Percentiles rank a stretch among this genome's conserved stretches.
Evolutionary conservation across 2,329 filamentous ascomycete genomes (phyloP).

Genomic region (Aspergillus transmontanensis): DNA sequence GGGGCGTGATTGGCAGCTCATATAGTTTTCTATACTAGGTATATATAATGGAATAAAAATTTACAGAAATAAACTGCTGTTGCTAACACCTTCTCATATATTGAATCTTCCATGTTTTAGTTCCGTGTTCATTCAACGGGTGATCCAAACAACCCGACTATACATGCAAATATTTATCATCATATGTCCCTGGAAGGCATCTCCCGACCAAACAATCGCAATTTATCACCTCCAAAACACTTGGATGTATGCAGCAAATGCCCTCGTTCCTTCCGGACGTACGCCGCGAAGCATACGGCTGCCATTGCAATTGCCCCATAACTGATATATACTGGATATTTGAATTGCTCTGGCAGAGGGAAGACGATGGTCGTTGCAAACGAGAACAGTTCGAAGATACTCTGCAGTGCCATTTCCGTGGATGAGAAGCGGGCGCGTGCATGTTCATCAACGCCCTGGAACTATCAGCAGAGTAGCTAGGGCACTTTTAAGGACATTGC

Average conservation of each 20-base stretch:
- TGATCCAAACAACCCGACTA: not conserved
- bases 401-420: constrained; percentile 69
- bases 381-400: constrained; percentile 68
- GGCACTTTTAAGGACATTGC: not conserved
- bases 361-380: constrained; percentile 69
- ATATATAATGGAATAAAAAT: not conserved
- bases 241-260: constrained; percentile 57
- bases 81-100: not conserved
- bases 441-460: constrained; percentile 56
- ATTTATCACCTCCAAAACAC: constrained; percentile 19
- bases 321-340: constrained; percentile 63
- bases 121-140: not conserved
- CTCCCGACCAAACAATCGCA: not conserved
- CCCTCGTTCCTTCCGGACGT: constrained; percentile 60
- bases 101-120: not conserved
- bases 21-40: not conserved
- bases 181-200: not conserved
- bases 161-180: not conserved
- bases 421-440: constrained; percentile 69
- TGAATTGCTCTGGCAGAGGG: constrained; percentile 64
- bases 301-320: constrained; percentile 40
- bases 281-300: constrained; percentile 53
- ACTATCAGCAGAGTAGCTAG: not conserved
- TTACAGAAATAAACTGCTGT: not conserved
- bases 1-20: not conserved